Conservation (phyloP, 768 basidiomycete genomes). For the Hypsizygus marmoreus region DNA sequence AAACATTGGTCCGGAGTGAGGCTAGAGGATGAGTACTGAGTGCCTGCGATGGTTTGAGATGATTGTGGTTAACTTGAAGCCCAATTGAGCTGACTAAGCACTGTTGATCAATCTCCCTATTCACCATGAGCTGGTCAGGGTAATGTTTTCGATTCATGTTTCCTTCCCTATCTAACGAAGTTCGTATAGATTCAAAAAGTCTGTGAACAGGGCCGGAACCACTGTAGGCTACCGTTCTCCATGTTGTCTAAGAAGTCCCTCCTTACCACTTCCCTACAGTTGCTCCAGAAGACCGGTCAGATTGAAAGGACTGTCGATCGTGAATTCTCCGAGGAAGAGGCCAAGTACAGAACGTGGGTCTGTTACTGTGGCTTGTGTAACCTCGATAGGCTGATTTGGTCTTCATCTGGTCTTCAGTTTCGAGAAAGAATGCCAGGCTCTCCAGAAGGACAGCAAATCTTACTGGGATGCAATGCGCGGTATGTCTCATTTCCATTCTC, state of each 20-base stretch:
- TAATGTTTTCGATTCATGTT: slow-evolving; percentile 7
- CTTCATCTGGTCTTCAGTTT: slow-evolving; percentile 53
- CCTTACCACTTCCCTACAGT: slow-evolving; percentile 42
- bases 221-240: slow-evolving; percentile 53
- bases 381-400: too few relatives aligned
- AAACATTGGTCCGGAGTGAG: too few relatives aligned
- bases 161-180: slow-evolving; percentile 4
- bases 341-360: slow-evolving; percentile 84
- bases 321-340: slow-evolving; percentile 91
- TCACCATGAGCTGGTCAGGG: slow-evolving; percentile 34
- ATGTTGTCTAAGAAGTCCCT: slow-evolving; percentile 13
- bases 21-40: too few relatives aligned
- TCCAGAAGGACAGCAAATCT: slow-evolving; percentile 95
- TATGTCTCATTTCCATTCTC: slow-evolving; percentile 33
- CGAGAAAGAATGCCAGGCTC: slow-evolving; percentile 91
- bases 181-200: slow-evolving; percentile 86
- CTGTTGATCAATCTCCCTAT: slow-evolving; percentile 3
- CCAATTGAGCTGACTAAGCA: slow-evolving; percentile 20
- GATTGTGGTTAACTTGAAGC: too few relatives aligned
- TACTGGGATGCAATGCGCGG: slow-evolving; percentile 96
- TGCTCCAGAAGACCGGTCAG: slow-evolving; percentile 98
- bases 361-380: not conserved
- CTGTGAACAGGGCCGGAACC: slow-evolving; percentile 88
- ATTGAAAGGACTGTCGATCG: slow-evolving; percentile 94
- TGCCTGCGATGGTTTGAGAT: too few relatives aligned